Percentiles rank a stretch among this genome's conserved stretches.
Conservation (phyloP, 2,329 filamentous ascomycete species). For the Ophiocordyceps camponoti-rufipedis region DNA sequence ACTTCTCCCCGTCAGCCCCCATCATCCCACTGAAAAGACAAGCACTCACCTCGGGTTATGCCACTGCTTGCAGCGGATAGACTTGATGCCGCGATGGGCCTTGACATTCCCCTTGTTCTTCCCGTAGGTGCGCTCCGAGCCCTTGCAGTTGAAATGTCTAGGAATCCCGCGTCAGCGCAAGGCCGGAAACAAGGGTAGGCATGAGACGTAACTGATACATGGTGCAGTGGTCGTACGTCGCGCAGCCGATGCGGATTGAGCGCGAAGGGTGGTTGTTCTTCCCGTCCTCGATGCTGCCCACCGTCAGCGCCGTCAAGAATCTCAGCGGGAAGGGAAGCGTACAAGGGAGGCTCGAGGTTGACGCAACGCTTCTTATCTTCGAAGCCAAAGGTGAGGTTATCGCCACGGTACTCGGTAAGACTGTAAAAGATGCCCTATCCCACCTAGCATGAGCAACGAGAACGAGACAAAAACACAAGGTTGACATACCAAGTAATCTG, state of each 20-base stretch:
- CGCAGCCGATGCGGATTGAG: neutral
- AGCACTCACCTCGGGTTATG: neutral
- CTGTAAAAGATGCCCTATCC: neutral
- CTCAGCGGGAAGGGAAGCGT: neutral
- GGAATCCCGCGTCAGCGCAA: neutral
- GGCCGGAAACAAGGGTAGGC: neutral
- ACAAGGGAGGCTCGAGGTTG: neutral
- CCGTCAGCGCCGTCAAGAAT: neutral
- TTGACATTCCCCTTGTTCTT: neutral
- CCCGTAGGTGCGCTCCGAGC: neutral
- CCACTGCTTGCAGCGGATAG: neutral
- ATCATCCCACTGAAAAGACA: neutral
- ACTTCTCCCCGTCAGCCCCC: too few relatives aligned
- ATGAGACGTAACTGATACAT: neutral
- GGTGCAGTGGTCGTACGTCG: neutral
- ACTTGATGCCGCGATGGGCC: neutral
- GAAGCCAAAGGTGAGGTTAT: neutral
- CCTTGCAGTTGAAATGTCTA: neutral
- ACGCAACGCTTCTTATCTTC: neutral
- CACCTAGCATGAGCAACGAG: neutral
- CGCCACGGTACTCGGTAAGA: neutral
- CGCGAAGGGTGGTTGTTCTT: neutral
- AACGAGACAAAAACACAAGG: neutral
- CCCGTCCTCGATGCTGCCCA: neutral
- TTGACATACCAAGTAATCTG: neutral